Evolutionary conservation across 768 basidiomycete species (phyloP).

Genomic region (Rhizopogon salebrosus): DNA sequence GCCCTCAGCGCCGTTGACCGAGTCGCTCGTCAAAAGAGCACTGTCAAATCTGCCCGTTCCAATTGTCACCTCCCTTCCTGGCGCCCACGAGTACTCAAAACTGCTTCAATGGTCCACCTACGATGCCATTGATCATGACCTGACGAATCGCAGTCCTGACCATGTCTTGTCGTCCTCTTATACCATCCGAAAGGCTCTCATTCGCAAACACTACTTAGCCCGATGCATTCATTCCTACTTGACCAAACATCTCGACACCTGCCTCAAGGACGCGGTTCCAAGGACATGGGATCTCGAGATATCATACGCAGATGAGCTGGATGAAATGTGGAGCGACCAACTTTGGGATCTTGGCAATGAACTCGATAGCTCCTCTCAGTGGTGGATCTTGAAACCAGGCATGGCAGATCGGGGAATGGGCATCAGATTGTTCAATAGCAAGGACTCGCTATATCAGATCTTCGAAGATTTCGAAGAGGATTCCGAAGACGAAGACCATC

Average conservation of each 20-base stretch:
- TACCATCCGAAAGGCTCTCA: constrained; percentile 87
- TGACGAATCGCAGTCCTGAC: constrained; percentile 47
- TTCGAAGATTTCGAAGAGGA: constrained; percentile 76
- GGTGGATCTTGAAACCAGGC: constrained; percentile 97
- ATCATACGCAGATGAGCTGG: constrained; percentile 88
- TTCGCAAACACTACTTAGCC: constrained; percentile 90
- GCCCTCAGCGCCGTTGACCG: constrained; percentile 50
- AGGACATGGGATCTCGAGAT: constrained; percentile 82
- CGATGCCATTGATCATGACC: constrained; percentile 77
- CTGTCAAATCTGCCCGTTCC: constrained; percentile 28
- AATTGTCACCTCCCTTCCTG: constrained; percentile 23
- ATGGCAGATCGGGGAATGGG: constrained; percentile 98
- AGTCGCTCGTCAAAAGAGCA: constrained; percentile 40
- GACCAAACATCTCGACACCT: constrained; percentile 60
- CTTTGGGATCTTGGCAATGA: constrained; percentile 76
- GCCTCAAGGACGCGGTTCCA: constrained; percentile 55
- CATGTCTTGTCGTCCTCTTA: constrained; percentile 73
- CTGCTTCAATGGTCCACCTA: constrained; percentile 85
- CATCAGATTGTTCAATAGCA: constrained; percentile 82
- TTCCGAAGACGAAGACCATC: constrained; percentile 44
- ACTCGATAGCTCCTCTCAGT: constrained; percentile 44
- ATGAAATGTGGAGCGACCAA: constrained; percentile 91
- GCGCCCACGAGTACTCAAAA: constrained; percentile 10
- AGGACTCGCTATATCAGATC: constrained; percentile 64
- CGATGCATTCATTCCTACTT: constrained; percentile 66